Evolutionary conservation across 2,329 filamentous ascomycete species (phyloP), one percentile per base, ranked within the genome.

Genomic region (Trichoderma brevicompactum): DNA sequence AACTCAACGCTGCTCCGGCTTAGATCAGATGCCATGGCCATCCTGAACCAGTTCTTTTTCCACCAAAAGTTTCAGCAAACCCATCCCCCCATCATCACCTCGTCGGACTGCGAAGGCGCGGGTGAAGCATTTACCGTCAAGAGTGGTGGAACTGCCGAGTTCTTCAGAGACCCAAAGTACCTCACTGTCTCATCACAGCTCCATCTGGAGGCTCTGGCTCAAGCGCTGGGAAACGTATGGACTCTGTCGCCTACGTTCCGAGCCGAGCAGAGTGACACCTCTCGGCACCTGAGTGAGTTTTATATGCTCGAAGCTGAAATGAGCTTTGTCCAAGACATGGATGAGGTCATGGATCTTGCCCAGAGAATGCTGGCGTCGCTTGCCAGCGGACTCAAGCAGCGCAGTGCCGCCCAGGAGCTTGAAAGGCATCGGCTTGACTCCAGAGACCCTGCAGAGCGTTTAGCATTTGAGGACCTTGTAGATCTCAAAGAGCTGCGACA

Each of bases 221-320:
- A 96, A 72, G 89, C 94, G 19, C 84, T 97, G 36, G 92, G 92
- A 44, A 92, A 91, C 71, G 95, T 98, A 7, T 99, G 95, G 94
- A 91, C 94, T 1, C 80, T 99, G 10, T 95, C 94, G 5, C 95
- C 95, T 2, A 96, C 93, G 0, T 99, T 99, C 74, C 88, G 95
- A 43, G 95, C 95, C 4, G 95, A 97, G 77, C 89, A 89, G 74
- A 97, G 93, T 77, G 94, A 98, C 74, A 98, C 95, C 0, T 89
- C 93, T 6, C 88, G 95, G 34, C 95, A 99, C 78, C 82, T 99
- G 67, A 97, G 92, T 80, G 95, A 99, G 74, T 98, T 99, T 73
- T 98, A 98, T 79, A 98, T 99, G 95, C 85, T 99, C 2, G 95
- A 99, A 78, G 94, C 89, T 15, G 95, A 99, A 77, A 82, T 94